Conservation (phyloP, 805 yeast species). For the Torulaspora delbrueckii region DNA sequence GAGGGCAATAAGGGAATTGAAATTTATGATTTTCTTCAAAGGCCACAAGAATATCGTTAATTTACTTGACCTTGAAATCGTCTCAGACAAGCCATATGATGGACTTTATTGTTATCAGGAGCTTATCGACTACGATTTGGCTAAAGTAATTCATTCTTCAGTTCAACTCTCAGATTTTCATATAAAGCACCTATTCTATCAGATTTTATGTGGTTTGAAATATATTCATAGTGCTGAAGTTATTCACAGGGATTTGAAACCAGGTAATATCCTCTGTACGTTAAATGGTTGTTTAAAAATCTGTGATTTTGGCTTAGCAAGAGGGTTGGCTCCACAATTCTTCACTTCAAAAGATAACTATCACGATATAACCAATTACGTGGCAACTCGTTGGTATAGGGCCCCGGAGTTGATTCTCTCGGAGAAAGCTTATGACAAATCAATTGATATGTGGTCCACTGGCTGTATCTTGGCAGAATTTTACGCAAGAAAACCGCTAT, state of each 20-base stretch:
- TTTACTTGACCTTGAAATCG: conserved; percentile 69
- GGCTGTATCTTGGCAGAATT: conserved; percentile 89
- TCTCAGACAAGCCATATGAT: conserved; percentile 60
- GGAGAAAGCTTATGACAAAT: conserved; percentile 53
- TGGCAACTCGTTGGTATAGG: conserved; percentile 92
- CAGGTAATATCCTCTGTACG: conserved; percentile 80
- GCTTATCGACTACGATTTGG: conserved; percentile 73
- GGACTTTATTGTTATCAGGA: conserved; percentile 91
- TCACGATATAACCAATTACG: conserved; percentile 68
- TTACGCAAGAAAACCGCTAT: conserved; percentile 73
- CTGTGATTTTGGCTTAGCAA: conserved; percentile 90
- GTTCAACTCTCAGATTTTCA: conserved; percentile 82
- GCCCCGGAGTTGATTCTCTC: conserved; percentile 85
- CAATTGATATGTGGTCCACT: conserved; percentile 88
- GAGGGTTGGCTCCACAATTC: conserved; percentile 53
- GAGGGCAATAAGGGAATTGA: conserved; percentile 79
- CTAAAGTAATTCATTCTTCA: conserved; percentile 70
- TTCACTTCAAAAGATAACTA: conserved; percentile 13
- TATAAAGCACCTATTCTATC: conserved; percentile 69
- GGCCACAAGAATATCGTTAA: conserved; percentile 83
- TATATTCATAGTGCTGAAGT: conserved; percentile 91
- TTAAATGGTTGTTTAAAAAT: conserved; percentile 72
- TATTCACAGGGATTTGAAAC: conserved; percentile 87
- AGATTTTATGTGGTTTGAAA: conserved; percentile 78
- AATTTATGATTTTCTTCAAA: conserved; percentile 71